A percentile compares a stretch with the other conserved stretches of the same genome.
phyloP scores from a whole-genome alignment of 805 yeast species.

The Pichia insulana region DNA sequence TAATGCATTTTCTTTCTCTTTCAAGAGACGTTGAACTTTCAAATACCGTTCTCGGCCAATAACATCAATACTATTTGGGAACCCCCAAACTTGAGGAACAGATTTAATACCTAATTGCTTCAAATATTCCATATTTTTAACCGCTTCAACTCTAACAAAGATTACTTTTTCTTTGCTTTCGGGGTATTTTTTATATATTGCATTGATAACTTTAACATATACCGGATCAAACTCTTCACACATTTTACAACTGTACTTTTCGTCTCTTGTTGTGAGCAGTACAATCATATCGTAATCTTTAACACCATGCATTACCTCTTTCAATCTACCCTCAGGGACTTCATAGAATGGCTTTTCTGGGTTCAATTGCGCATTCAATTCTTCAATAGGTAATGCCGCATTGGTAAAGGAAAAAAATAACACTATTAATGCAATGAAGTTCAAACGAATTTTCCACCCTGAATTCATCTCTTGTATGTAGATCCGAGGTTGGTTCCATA shows the following conservation, averaged over 20 bases:
- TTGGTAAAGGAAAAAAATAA: neutral
- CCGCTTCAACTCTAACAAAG: constrained; percentile 45
- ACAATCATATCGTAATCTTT: constrained; percentile 45
- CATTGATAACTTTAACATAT: constrained; percentile 32
- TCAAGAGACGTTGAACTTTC: constrained; percentile 1
- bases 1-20: neutral
- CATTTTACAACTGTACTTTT: constrained; percentile 35
- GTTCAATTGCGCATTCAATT: neutral
- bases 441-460: neutral
- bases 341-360: constrained; percentile 9
- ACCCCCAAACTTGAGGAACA: constrained; percentile 62
- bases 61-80: constrained; percentile 31
- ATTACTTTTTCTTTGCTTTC: constrained; percentile 30
- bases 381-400: constrained; percentile 4
- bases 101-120: constrained; percentile 34
- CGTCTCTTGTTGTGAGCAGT: constrained; percentile 42
- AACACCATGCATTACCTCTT: constrained; percentile 34
- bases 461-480: no score
- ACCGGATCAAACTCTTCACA: constrained; percentile 40
- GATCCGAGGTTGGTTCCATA: no score
- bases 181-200: constrained; percentile 38
- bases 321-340: constrained; percentile 34
- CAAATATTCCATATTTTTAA: constrained; percentile 34
- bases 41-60: constrained; percentile 6
- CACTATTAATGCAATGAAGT: neutral